A percentile compares a stretch with the other conserved stretches of the same genome.
These are phyloP conservation scores for Fraxinus sp. DNA, from an alignment of 305 asterid genomes.

Conservation along the genomic window DNA sequence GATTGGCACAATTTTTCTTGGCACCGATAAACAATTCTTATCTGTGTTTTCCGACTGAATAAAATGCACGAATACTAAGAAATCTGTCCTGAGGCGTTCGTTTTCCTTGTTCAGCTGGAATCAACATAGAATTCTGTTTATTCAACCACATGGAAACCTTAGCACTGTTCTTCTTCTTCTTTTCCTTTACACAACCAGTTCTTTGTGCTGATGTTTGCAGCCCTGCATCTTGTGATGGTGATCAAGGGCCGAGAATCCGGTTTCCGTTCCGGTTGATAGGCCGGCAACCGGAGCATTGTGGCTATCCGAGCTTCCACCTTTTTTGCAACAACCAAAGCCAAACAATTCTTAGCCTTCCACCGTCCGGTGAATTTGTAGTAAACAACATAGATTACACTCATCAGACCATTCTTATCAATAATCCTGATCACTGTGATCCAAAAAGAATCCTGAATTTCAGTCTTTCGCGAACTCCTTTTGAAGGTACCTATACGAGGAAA, in stretches of 20 bases:
- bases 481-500: constrained; percentile 24
- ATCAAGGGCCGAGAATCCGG: constrained; percentile 44
- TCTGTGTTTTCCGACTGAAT: background rate
- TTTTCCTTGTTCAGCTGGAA: background rate
- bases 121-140: background rate
- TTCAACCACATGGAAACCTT: background rate
- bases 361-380: constrained; percentile 59
- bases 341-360: constrained; percentile 51
- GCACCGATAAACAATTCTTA: background rate
- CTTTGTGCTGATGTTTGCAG: constrained; percentile 18
- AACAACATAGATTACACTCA: constrained; percentile 49
- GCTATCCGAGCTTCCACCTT: constrained; percentile 67
- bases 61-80: background rate
- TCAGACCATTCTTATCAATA: constrained; percentile 44
- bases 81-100: background rate
- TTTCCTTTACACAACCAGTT: background rate
- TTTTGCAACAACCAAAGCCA: constrained; percentile 46
- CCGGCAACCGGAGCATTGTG: constrained; percentile 48
- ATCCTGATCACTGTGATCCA: constrained; percentile 55
- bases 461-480: constrained; percentile 40
- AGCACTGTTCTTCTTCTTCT: background rate
- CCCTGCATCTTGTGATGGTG: constrained; percentile 36
- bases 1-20: background rate
- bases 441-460: constrained; percentile 48
- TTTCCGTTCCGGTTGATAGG: constrained; percentile 60